Percentiles rank a stretch among this genome's conserved stretches.
These are phyloP conservation scores for Flaveria sonorensis DNA, from an alignment of 129 eudicot species.

Conservation along the genomic window DNA sequence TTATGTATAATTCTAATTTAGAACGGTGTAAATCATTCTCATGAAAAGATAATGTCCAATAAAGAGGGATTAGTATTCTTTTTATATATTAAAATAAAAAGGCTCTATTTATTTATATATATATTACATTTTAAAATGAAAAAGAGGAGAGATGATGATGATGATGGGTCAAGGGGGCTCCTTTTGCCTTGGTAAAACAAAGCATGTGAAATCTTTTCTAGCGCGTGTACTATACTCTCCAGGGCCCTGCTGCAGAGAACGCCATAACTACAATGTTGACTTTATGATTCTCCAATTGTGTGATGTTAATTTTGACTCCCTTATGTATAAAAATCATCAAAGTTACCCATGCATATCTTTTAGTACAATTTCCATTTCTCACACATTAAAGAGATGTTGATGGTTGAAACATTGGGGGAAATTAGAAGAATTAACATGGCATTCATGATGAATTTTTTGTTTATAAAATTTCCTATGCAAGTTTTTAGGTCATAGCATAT, in stretches of 20 bases:
- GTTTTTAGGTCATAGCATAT: too few species aligned
- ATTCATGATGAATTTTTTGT: too few species aligned
- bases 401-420: too few species aligned
- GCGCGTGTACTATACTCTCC: constrained; percentile 8
- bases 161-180: background rate
- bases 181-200: background rate
- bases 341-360: too few species aligned
- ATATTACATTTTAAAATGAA: background rate
- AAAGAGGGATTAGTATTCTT: background rate
- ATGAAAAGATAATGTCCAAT: background rate
- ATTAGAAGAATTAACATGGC: too few species aligned
- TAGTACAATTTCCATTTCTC: too few species aligned
- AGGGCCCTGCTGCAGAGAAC: constrained; percentile 9
- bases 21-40: background rate
- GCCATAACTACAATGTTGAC: constrained; percentile 5
- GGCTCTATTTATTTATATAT: background rate
- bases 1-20: too few species aligned
- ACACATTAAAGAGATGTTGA: too few species aligned
- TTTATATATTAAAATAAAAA: too few species aligned
- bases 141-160: background rate
- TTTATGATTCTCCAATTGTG: background rate
- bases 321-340: too few species aligned
- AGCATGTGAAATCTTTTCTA: background rate
- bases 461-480: too few species aligned
- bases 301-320: too few species aligned